Base-by-base conservation (phyloP, 2,329 filamentous ascomycete genomes). In the Aspergillus floridensis region DNA sequence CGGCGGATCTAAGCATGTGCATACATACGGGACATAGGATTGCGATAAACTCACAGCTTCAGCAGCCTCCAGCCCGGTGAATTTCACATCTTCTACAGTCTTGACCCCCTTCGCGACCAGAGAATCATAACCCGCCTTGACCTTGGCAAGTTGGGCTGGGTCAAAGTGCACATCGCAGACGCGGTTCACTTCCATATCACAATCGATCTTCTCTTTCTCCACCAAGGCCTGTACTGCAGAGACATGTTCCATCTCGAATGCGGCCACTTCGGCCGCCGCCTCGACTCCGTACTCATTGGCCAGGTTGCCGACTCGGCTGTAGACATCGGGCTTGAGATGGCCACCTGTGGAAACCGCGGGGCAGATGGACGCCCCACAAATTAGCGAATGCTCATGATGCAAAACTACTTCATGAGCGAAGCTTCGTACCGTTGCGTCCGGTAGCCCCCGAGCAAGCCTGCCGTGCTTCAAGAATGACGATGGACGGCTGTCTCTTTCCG, bases 281-380 rank as follows among this genome's bases (percentile, higher is more conserved):
- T 76, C 68, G 2, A 72, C 38, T 1, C 78, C 76, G 58, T 73
- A 67, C 24, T 72, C 66, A 4, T 65, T 60, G 11, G 70, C 70
- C 29, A 73, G 66, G 6, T 59, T 72, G 5, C 70, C 63, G 5
- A 77, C 73, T 21, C 72, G 70, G 32, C 71, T 72, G 60, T 79
- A 80, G 10, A 76, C 53, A 61, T 78, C 76, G 3, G 79, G 78
- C 49, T 76, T 74, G 32, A 80, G 51, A 61, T 81, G 78, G 1
- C 79, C 78, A 16, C 70, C 72, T 74, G 14, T 8, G 26, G 7
- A 35, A 35, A 5, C 12, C 12, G 14, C 32, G 32, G 32, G 11
- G 14, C 32, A 35, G 14, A 35, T 2, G 11, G 32, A 14, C 4
- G 38, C 32, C 19, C n/a, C 21, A 61, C 38, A 16, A 7, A 10